Conservation (phyloP, 225 moss, liverwort and hornwort species). For the Pseudoscleropodium purum region DNA sequence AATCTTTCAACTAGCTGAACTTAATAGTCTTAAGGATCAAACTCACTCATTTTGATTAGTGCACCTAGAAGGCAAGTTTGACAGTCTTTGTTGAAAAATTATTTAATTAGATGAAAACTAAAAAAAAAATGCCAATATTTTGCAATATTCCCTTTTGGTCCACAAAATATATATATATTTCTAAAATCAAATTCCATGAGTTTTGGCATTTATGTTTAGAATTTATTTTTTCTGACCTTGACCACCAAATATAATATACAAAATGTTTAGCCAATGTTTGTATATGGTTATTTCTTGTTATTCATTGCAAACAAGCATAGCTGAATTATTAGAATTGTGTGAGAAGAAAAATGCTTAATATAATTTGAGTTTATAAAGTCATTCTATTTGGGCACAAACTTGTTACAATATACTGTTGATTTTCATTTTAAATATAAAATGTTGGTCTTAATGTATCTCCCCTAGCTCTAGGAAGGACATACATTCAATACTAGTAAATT, state of each 20-base stretch:
- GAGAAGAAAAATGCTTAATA: not conserved
- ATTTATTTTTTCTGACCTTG: not conserved
- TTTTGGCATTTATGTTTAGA: not conserved
- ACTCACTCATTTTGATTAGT: not conserved
- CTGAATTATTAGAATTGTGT: not conserved
- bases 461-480: accelerated
- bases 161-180: not conserved
- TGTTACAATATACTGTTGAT: not conserved
- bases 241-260: accelerated
- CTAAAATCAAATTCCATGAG: no score
- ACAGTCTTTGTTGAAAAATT: no score
- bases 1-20: no score
- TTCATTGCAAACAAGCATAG: accelerated
- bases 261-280: not conserved
- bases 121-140: accelerated
- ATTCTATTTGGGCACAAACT: not conserved
- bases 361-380: not conserved
- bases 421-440: no score
- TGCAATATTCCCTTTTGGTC: not conserved
- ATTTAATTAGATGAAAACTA: not conserved
- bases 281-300: no score
- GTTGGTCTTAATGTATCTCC: accelerated
- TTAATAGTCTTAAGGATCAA: not conserved
- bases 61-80: accelerated
- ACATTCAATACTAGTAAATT: no score